phyloP scores from a whole-genome alignment of 148 eudicot genomes.

The Vaccinium vitisidaea region DNA sequence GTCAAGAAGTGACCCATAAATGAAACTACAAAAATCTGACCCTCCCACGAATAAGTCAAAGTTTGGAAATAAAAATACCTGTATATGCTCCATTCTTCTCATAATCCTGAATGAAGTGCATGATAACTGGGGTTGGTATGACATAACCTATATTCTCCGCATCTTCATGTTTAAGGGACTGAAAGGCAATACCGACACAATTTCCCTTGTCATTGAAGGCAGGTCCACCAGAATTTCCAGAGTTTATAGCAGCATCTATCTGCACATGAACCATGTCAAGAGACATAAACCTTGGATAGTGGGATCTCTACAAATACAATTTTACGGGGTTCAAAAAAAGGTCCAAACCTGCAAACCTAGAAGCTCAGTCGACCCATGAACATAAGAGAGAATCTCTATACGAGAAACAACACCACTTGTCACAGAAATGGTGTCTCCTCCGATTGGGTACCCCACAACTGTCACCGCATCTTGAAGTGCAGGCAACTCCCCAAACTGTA shows the following conservation, averaged over 20 bases:
- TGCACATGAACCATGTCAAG: conserved; percentile 9
- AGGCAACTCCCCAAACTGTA: conserved; percentile 80
- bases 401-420: conserved; percentile 98
- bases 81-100: conserved; percentile 52
- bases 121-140: conserved; percentile 50
- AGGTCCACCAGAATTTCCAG: conserved; percentile 48
- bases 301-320: not conserved
- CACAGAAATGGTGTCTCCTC: conserved; percentile 94
- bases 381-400: conserved; percentile 86
- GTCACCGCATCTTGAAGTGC: conserved; percentile 95
- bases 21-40: not conserved
- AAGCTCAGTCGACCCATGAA: conserved; percentile 89
- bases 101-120: conserved; percentile 43
- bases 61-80: conserved; percentile 27
- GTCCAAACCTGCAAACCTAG: conserved; percentile 79
- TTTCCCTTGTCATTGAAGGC: conserved; percentile 40
- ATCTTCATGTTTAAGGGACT: conserved; percentile 45
- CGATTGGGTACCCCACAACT: conserved; percentile 94
- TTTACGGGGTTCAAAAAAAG: not conserved
- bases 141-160: conserved; percentile 50
- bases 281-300: not conserved
- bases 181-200: conserved; percentile 56
- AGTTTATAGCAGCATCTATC: conserved; percentile 54
- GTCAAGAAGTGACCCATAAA: not conserved
- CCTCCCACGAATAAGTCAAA: not conserved